These are phyloP conservation scores for Ustilago loliicola DNA, from an alignment of 1,284 basidiomycete species.

Conservation along the genomic window DNA sequence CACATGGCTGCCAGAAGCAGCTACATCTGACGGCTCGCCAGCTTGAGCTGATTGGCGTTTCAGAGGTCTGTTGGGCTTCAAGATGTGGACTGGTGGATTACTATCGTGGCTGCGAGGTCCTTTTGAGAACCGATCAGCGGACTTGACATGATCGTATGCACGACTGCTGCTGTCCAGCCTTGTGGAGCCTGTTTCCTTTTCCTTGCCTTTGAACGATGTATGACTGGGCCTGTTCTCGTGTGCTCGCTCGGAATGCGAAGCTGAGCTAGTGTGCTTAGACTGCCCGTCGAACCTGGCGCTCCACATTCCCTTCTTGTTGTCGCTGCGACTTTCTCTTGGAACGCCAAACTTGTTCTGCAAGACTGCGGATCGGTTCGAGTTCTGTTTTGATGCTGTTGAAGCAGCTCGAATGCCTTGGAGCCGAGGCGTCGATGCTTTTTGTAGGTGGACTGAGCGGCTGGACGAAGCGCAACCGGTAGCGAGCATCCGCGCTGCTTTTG, in stretches of 20 bases:
- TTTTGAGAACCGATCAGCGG: neutral
- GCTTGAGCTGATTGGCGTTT: neutral
- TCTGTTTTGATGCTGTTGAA: constrained; percentile 6
- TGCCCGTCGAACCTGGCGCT: neutral
- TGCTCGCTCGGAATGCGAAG: neutral
- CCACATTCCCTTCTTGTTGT: neutral
- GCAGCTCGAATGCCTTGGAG: constrained; percentile 6
- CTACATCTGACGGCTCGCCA: neutral
- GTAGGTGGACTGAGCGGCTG: neutral
- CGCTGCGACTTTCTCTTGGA: neutral
- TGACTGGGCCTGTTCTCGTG: neutral
- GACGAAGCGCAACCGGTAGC: neutral
- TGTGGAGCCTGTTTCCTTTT: neutral
- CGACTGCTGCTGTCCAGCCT: too few species aligned
- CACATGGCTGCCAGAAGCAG: neutral
- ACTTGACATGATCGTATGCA: neutral
- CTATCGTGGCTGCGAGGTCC: neutral
- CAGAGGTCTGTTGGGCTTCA: neutral
- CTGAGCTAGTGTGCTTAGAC: neutral
- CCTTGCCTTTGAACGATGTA: neutral
- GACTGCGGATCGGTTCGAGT: constrained; percentile 1
- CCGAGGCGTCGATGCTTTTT: neutral
- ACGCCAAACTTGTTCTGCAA: neutral
- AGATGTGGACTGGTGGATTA: neutral
- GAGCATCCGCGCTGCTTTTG: neutral